Percentiles rank a stretch among this genome's conserved stretches.
These are phyloP conservation scores for Sporothrix variecibatus DNA, from an alignment of 2,329 filamentous ascomycete species.

Conservation along the genomic window DNA sequence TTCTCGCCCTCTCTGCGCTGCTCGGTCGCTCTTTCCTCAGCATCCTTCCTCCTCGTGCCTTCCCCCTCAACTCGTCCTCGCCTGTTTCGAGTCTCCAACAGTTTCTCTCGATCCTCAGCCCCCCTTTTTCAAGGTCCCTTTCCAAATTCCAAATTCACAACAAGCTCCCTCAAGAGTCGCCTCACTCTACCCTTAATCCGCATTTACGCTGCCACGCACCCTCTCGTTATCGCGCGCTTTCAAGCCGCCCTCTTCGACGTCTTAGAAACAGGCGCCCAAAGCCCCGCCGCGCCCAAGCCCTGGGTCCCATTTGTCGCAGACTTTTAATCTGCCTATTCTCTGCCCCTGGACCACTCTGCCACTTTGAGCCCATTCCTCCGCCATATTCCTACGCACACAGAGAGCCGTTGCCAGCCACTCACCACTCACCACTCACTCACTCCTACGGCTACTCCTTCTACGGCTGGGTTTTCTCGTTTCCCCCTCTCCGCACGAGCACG, in stretches of 20 bases:
- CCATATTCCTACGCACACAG: not conserved
- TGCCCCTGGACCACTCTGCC: slow-evolving; percentile 30
- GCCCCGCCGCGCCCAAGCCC: slow-evolving; percentile 24
- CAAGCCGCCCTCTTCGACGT: not conserved
- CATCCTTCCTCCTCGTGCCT: not conserved
- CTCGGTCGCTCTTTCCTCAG: slow-evolving; percentile 13
- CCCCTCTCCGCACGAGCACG: not conserved
- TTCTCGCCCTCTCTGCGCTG: not conserved
- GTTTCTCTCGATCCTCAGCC: not conserved
- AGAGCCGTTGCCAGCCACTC: not conserved
- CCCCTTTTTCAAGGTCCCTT: not conserved
- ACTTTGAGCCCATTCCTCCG: not conserved
- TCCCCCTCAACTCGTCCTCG: not conserved
- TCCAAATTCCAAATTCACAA: slow-evolving; percentile 12
- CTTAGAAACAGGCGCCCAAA: not conserved
- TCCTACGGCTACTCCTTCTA: too few relatives aligned
- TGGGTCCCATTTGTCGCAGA: slow-evolving; percentile 39
- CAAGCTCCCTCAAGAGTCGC: not conserved
- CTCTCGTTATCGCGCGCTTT: slow-evolving; percentile 3
- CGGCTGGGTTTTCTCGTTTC: not conserved
- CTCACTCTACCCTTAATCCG: not conserved
- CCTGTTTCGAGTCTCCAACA: slow-evolving; percentile 20
- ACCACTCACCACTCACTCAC: not conserved
- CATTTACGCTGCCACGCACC: not conserved
- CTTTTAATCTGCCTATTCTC: slow-evolving; percentile 40